These are phyloP conservation scores for Hansenula lynferdii DNA, from an alignment of 1,139 yeast genomes.

Conservation along the genomic window DNA sequence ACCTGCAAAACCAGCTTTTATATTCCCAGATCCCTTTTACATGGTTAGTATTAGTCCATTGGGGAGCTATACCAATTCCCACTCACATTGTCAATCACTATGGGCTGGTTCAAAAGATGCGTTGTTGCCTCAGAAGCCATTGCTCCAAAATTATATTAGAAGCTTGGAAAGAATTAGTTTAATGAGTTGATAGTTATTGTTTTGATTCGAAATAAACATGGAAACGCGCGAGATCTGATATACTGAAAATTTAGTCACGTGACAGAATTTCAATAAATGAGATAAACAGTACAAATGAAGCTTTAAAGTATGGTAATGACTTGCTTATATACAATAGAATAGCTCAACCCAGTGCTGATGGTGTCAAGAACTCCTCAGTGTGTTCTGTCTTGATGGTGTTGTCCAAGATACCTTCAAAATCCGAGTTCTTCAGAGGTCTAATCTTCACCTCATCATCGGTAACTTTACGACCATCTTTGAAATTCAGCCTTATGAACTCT, in stretches of 20 bases:
- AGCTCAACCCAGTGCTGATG: background rate
- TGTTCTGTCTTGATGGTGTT: conserved; percentile 4
- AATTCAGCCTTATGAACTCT: conserved; percentile 58
- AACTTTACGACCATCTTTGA: conserved; percentile 18
- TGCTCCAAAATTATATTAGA: too few relatives aligned
- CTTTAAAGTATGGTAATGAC: too few relatives aligned
- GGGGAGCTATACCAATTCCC: conserved; percentile 5
- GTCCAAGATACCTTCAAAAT: conserved; percentile 23
- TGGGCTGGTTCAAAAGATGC: conserved; percentile 61
- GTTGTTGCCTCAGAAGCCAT: conserved; percentile 11
- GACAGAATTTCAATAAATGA: too few relatives aligned
- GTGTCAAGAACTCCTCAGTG: background rate
- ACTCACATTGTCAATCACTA: conserved; percentile 71
- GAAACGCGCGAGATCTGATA: background rate
- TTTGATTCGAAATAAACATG: background rate
- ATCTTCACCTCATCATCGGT: conserved; percentile 26
- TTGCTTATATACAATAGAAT: background rate
- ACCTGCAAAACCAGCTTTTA: conserved; percentile 93
- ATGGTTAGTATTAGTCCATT: background rate
- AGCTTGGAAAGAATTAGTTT: too few relatives aligned
- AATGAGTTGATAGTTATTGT: too few relatives aligned
- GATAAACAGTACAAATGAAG: too few relatives aligned
- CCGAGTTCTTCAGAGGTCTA: conserved; percentile 33
- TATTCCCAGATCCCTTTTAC: conserved; percentile 69
- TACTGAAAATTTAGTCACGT: background rate